Percentiles rank a stretch among this genome's conserved stretches.
Conservation (phyloP, 176 grass and related monocot species). For the sorghum (Sorghum bicolor) region Sorghum_bicolor_NCBIv3 NC_012873.2:46909001-46909500, state of each 20-base stretch:
- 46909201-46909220: too few relatives aligned
- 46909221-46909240: not conserved
- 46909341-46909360: slow-evolving; percentile 30
- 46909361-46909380: not conserved
- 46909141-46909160: too few relatives aligned
- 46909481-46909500: not conserved
- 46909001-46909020: not conserved
- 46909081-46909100: not conserved
- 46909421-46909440: slow-evolving; percentile 22
- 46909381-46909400: slow-evolving; percentile 29
- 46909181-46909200: too few relatives aligned
- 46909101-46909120: not conserved
- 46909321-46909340: not conserved
- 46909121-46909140: too few relatives aligned
- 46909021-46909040: not conserved
- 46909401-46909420: slow-evolving; percentile 29
- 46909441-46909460: not conserved
- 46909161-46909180: too few relatives aligned
- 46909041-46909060: not conserved
- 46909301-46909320: not conserved
- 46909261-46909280: not conserved
- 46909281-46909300: not conserved
- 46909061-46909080: not conserved
- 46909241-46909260: not conserved
- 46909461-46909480: not conserved